Conservation (phyloP, 805 yeast species). For the Ogataea ramenticola region DNA sequence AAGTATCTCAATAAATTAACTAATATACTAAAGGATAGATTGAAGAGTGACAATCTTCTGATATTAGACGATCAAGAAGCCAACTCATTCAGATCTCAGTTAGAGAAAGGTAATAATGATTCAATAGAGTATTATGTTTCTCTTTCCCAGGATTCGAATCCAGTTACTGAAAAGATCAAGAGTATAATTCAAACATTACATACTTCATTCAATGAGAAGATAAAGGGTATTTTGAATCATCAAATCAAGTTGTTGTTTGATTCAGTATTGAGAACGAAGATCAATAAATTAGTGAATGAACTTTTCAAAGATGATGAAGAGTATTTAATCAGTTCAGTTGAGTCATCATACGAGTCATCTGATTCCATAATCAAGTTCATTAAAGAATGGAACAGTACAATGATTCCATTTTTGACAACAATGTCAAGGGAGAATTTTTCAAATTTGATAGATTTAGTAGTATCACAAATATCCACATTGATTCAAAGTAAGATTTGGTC, state of each 20-base stretch:
- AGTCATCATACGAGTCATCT: conserved; percentile 7
- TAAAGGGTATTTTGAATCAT: conserved; percentile 34
- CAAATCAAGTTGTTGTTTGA: conserved; percentile 34
- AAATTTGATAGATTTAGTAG: conserved; percentile 40
- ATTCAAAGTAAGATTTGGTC: conserved; percentile 65
- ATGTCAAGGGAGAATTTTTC: conserved; percentile 36
- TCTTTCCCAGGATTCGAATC: neutral
- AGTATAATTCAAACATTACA: conserved; percentile 13
- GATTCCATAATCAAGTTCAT: conserved; percentile 41
- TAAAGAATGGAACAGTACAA: conserved; percentile 54
- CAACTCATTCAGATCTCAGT: conserved; percentile 12
- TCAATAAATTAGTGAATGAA: conserved; percentile 27
- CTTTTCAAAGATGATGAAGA: conserved; percentile 33
- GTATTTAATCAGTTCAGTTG: conserved; percentile 23
- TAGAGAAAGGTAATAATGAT: conserved; percentile 13
- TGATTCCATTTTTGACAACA: conserved; percentile 50
- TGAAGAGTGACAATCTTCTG: conserved; percentile 21
- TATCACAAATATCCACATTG: conserved; percentile 44
- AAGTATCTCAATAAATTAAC: conserved; percentile 50
- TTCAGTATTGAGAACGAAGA: conserved; percentile 28
- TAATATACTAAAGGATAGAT: conserved; percentile 28
- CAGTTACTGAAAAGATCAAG: conserved; percentile 18
- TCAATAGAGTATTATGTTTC: conserved; percentile 15
- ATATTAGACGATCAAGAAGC: conserved; percentile 26
- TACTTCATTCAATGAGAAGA: conserved; percentile 15